phyloP scores from a whole-genome alignment of 2,329 filamentous ascomycete genomes.

The Beauveria asiatica region DNA sequence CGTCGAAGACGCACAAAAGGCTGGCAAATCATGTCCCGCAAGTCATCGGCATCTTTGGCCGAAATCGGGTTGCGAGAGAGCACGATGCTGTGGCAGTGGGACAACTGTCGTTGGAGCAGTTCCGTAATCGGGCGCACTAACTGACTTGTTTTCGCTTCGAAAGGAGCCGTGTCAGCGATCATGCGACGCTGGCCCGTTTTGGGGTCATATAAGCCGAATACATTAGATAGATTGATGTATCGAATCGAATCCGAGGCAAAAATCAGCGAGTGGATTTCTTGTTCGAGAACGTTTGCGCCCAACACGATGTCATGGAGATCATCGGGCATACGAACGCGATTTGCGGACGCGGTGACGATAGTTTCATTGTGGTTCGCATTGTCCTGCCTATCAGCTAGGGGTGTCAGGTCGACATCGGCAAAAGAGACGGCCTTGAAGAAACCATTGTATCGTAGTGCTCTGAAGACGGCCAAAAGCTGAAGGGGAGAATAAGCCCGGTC shows the following conservation, averaged over 20 bases:
- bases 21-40: conserved; percentile 33
- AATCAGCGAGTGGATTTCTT: conserved; percentile 47
- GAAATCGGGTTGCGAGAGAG: conserved; percentile 42
- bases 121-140: conserved; percentile 41
- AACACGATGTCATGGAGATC: conserved; percentile 40
- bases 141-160: conserved; percentile 27
- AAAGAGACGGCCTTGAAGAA: conserved; percentile 53
- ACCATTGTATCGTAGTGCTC: conserved; percentile 49
- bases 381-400: conserved; percentile 32
- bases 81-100: conserved; percentile 41
- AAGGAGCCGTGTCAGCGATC: conserved; percentile 16
- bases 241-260: conserved; percentile 48
- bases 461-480: conserved; percentile 48
- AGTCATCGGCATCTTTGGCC: conserved; percentile 37
- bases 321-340: conserved; percentile 39
- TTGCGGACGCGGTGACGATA: conserved; percentile 45
- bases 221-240: conserved; percentile 44
- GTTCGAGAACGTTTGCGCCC: conserved; percentile 42
- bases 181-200: conserved; percentile 17
- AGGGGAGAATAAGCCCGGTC: conserved; percentile 35
- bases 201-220: conserved; percentile 22
- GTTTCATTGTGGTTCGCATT: conserved; percentile 29
- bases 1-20: conserved; percentile 34
- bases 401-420: conserved; percentile 40
- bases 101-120: conserved; percentile 37